phyloP scores from a whole-genome alignment of 169 alveolate genomes.

The Plasmodium yoelii region DNA sequence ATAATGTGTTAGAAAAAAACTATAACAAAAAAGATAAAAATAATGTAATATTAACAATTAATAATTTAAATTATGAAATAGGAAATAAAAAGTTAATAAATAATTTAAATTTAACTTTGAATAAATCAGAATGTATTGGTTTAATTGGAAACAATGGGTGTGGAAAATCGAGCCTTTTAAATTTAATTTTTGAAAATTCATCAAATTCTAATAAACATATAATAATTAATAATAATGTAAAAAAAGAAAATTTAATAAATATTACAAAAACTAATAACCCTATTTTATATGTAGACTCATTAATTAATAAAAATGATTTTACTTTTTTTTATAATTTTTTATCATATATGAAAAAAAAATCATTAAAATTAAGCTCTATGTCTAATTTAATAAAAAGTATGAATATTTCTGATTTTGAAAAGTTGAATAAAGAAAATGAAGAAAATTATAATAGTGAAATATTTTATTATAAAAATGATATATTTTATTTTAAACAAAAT shows the following conservation, averaged over 20 bases:
- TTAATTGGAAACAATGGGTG: slow-evolving; percentile 86
- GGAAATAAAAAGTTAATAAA: slow-evolving; percentile 78
- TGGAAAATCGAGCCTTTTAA: slow-evolving; percentile 83
- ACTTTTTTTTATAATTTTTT: slow-evolving; percentile 25
- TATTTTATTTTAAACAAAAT: slow-evolving; percentile 66
- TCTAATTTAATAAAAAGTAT: slow-evolving; percentile 19
- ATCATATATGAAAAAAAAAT: slow-evolving; percentile 46
- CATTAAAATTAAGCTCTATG: slow-evolving; percentile 16
- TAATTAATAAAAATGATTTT: slow-evolving; percentile 39
- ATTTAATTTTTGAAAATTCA: slow-evolving; percentile 64
- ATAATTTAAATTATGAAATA: slow-evolving; percentile 63
- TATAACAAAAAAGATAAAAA: slow-evolving; percentile 43
- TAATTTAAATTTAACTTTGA: slow-evolving; percentile 78
- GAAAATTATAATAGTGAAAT: slow-evolving; percentile 2
- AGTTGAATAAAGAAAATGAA: neutral
- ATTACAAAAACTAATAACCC: neutral
- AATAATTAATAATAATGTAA: slow-evolving; percentile 10
- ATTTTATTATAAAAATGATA: slow-evolving; percentile 23
- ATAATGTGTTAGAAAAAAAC: slow-evolving; percentile 52
- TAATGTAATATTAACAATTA: slow-evolving; percentile 45
- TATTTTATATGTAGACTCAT: neutral
- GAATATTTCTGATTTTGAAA: slow-evolving; percentile 7
- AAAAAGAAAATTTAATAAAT: neutral
- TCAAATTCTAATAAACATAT: slow-evolving; percentile 22
- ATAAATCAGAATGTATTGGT: slow-evolving; percentile 83